Evolutionary conservation across 441 rosid genomes (phyloP), one percentile per base, ranked within the genome.

Genomic region (Viola pubescens): DNA sequence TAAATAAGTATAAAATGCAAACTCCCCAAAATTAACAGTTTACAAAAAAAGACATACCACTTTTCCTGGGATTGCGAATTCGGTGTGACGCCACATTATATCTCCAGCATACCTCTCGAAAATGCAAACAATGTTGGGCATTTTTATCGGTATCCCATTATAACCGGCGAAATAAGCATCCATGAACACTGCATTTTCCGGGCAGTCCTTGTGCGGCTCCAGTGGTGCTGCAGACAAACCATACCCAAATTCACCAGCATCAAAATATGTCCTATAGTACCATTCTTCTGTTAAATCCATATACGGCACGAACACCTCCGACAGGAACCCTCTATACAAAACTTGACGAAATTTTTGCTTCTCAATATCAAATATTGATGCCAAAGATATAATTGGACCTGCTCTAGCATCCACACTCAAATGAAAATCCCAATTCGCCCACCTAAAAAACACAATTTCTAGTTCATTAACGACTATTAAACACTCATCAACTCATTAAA

Each of bases 351-450:
- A 67, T 7, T 56, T 60, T 7, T 62, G 62, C 41, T 61, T 68
- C 19, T 83, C 67, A 6, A 26, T 9, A 62, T 88, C 89, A 7
- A 68, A 79, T 13, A 85, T 72, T 0, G 86, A 82, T 1, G 91
- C 88, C 12, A 79, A 58, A 0, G 89, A 85, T 57, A 83, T 72
- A 10, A 87, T 53, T 1, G 76, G 60, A 12, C 91, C 88, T 0
- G 75, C 81, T 63, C 89, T 65, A 6, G 58, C 75, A 41, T 87
- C 89, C 8, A 80, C 83, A 8, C 82, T 71, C 5, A 85, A 9
- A 66, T 81, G 86, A 44, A 85, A 69, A 26, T 72, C 79, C 88
- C 91, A 85, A 8, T 80, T 80, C n/a, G 81, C 87, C 95, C 89
- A 85, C 61, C 62, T 67, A 9, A 4, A 19, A 56, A 16, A 3